These are phyloP conservation scores for Myxozyma udenii DNA, from an alignment of 805 yeast genomes.

Conservation along the genomic window DNA sequence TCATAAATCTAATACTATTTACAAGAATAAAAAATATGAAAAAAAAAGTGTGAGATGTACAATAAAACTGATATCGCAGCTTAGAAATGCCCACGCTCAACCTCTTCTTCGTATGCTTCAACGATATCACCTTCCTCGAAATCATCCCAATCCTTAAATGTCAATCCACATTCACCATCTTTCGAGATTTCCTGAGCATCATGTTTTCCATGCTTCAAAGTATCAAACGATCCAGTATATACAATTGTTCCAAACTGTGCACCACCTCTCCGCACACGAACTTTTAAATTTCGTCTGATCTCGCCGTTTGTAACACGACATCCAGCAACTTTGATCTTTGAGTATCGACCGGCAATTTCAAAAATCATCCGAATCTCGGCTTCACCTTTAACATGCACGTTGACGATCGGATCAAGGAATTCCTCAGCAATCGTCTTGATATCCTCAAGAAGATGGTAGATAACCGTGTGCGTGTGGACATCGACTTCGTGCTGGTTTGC, in stretches of 20 bases:
- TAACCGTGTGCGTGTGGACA: constrained; percentile 68
- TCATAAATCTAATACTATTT: constrained; percentile 1
- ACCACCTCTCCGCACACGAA: constrained; percentile 45
- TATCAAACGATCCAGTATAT: constrained; percentile 60
- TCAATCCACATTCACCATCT: constrained; percentile 87
- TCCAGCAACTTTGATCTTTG: constrained; percentile 71
- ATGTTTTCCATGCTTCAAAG: constrained; percentile 78
- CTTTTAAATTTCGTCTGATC: constrained; percentile 55
- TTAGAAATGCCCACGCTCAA: constrained; percentile 50
- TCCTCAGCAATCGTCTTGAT: constrained; percentile 64
- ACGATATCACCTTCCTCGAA: constrained; percentile 74
- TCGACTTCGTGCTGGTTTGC: constrained; percentile 59
- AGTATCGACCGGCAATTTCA: constrained; percentile 55
- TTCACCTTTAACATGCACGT: constrained; percentile 62
- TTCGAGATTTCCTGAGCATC: constrained; percentile 73
- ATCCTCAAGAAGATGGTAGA: constrained; percentile 82
- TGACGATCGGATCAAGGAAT: constrained; percentile 62
- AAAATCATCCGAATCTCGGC: constrained; percentile 71
- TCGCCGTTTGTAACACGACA: constrained; percentile 72
- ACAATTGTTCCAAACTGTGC: constrained; percentile 39
- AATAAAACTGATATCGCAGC: too few species aligned
- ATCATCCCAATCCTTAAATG: constrained; percentile 62
- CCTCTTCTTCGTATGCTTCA: constrained; percentile 66
- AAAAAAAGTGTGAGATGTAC: too few species aligned
- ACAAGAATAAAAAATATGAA: constrained; percentile 32